These are phyloP conservation scores for Truncatella angustata DNA, from an alignment of 2,329 filamentous ascomycete genomes.

Conservation along the genomic window DNA sequence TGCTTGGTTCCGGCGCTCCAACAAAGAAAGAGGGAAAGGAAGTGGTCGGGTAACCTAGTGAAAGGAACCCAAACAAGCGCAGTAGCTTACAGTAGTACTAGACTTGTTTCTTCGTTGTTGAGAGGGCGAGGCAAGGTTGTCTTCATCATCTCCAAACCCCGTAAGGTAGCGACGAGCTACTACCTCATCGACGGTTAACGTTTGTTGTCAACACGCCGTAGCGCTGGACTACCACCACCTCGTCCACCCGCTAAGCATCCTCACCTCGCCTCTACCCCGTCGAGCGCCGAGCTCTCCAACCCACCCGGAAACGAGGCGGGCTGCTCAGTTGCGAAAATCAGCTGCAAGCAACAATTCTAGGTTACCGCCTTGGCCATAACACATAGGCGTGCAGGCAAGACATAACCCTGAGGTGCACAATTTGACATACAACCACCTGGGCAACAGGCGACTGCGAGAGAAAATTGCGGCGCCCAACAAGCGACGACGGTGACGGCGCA, in stretches of 20 bases:
- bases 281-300: constrained; percentile 5
- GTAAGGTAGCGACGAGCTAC: too few relatives aligned
- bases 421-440: background rate
- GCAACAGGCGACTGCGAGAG: background rate
- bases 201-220: too few relatives aligned
- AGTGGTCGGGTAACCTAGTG: background rate
- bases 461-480: background rate
- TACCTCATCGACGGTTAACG: too few relatives aligned
- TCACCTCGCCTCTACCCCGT: background rate
- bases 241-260: background rate
- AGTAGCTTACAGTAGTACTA: too few relatives aligned
- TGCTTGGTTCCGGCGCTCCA: constrained; percentile 7
- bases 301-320: background rate
- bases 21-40: background rate
- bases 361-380: background rate
- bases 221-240: background rate
- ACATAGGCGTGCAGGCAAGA: background rate
- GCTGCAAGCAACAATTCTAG: background rate
- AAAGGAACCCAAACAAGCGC: too few relatives aligned
- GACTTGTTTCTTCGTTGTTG: too few relatives aligned
- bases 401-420: too few relatives aligned
- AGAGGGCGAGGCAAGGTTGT: too few relatives aligned
- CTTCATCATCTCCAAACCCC: too few relatives aligned
- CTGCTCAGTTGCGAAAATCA: constrained; percentile 5
- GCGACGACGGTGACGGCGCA: background rate